Percentiles rank a stretch among this genome's conserved stretches.
These are phyloP conservation scores for Schwanniomyces polymorphus DNA, from an alignment of 805 yeast species.

Conservation along the genomic window DNA sequence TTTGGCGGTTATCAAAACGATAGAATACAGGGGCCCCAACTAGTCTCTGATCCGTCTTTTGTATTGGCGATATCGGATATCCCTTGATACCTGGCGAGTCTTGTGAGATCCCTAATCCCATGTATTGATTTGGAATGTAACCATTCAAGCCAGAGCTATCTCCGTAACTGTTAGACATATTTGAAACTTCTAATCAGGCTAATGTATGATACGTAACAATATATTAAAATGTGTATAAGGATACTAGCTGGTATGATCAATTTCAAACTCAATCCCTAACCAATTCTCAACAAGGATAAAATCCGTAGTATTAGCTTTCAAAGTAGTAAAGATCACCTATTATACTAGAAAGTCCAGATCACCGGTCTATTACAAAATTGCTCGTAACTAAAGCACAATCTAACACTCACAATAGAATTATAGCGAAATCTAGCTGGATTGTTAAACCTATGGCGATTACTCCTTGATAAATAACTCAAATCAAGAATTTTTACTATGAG, in stretches of 20 bases:
- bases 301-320: no score
- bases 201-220: no score
- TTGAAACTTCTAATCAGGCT: no score
- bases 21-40: neutral
- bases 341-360: no score
- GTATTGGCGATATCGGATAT: neutral
- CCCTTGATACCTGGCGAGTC: neutral
- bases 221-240: no score
- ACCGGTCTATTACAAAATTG: no score
- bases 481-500: neutral
- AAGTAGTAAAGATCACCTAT: no score
- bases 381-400: no score
- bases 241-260: no score
- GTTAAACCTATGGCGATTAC: neutral
- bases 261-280: no score
- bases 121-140: neutral
- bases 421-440: neutral
- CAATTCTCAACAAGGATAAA: no score
- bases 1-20: neutral
- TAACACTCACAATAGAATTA: no score
- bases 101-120: neutral
- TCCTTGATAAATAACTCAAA: neutral
- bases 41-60: neutral
- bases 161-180: neutral
- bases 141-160: neutral